A percentile compares a stretch with the other conserved stretches of the same genome.
phyloP scores from a whole-genome alignment of 1,139 yeast genomes.

The Suhomyces choctaworum region DNA sequence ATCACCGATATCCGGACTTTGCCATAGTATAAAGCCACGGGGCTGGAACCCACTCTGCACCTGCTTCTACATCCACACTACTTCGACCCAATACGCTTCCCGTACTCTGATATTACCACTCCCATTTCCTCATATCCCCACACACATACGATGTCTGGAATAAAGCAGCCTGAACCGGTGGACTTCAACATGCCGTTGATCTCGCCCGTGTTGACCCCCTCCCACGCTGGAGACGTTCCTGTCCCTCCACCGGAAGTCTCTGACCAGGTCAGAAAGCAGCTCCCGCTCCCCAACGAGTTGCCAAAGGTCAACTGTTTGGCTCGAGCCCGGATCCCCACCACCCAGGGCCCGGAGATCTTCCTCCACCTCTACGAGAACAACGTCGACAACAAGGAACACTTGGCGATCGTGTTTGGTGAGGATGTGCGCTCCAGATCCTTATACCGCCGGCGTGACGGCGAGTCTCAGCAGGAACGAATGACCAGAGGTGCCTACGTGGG shows the following conservation, averaged over 20 bases:
- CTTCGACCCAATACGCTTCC: too few relatives aligned
- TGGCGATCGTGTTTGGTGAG: slow-evolving; percentile 96
- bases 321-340: slow-evolving; percentile 92
- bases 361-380: slow-evolving; percentile 85
- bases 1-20: slow-evolving; percentile 4
- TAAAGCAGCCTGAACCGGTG: slow-evolving; percentile 13
- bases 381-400: slow-evolving; percentile 87
- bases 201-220: slow-evolving; percentile 40
- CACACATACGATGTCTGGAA: slow-evolving; percentile 3
- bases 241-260: slow-evolving; percentile 24
- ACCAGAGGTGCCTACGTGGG: slow-evolving; percentile 97
- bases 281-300: slow-evolving; percentile 27
- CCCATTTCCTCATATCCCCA: not conserved
- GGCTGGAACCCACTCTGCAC: not conserved
- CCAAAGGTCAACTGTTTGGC: slow-evolving; percentile 89
- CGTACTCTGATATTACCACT: too few relatives aligned
- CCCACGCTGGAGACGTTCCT: slow-evolving; percentile 18
- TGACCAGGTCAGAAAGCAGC: slow-evolving; percentile 22
- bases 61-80: not conserved
- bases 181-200: slow-evolving; percentile 33
- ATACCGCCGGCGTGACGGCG: slow-evolving; percentile 61
- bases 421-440: slow-evolving; percentile 77
- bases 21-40: not conserved
- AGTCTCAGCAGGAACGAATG: slow-evolving; percentile 91
- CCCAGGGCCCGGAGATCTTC: slow-evolving; percentile 88